These are phyloP conservation scores for Haematococcus lacustris DNA, from an alignment of 139 green algal genomes.

Conservation along the genomic window DNA sequence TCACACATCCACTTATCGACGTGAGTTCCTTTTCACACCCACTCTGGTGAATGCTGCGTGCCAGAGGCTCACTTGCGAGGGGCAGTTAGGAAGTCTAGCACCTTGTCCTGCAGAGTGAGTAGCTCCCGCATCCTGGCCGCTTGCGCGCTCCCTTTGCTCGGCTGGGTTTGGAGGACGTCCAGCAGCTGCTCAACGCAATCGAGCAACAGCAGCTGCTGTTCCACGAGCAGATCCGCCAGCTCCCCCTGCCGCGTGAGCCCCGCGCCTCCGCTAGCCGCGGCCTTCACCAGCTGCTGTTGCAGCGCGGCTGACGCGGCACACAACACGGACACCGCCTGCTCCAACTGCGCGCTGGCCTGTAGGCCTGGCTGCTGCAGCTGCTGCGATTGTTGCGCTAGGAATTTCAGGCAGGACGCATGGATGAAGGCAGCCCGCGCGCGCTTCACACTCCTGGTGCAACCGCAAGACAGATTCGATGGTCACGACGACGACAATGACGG, in stretches of 20 bases:
- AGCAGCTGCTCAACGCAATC: slow-evolving; percentile 18
- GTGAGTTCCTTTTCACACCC: too few species aligned
- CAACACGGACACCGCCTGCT: neutral
- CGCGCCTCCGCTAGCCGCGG: neutral
- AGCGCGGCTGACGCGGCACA: neutral
- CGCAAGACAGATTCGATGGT: neutral
- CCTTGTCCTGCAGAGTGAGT: too few species aligned
- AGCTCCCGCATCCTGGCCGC: too few species aligned
- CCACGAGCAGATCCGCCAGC: slow-evolving; percentile 18
- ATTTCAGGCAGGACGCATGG: slow-evolving; percentile 7
- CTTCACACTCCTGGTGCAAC: slow-evolving; percentile 10
- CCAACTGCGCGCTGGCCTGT: neutral
- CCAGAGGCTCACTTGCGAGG: too few species aligned
- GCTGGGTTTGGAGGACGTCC: slow-evolving; percentile 8
- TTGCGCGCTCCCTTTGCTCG: too few species aligned
- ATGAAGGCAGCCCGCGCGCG: slow-evolving; percentile 3
- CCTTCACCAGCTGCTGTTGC: neutral
- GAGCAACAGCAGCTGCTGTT: slow-evolving; percentile 20
- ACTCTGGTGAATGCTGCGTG: too few species aligned
- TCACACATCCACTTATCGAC: too few species aligned
- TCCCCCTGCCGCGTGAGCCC: slow-evolving; percentile 9
- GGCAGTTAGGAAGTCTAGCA: too few species aligned
- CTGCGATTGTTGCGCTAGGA: slow-evolving; percentile 1
- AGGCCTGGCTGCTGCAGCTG: neutral
- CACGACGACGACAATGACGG: neutral